Evolutionary conservation across 1,284 basidiomycete genomes (phyloP).

Genomic region (Phellopilus nigrolimitatus): DNA sequence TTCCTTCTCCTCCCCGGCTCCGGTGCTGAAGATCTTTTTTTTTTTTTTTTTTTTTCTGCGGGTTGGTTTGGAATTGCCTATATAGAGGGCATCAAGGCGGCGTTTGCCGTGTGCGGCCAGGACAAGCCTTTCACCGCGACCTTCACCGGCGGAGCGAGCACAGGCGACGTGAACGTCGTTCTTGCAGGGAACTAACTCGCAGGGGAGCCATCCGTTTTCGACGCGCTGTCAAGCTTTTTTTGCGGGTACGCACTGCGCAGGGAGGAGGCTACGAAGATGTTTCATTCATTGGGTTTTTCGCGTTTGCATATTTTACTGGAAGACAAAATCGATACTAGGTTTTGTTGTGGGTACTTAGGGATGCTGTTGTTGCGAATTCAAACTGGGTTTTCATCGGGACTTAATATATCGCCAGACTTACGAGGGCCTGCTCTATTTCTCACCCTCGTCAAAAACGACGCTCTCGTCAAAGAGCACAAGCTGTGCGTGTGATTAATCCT

Average conservation of each 20-base stretch:
- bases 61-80: background rate
- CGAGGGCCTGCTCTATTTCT: no score
- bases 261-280: background rate
- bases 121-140: conserved; percentile 31
- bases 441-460: no score
- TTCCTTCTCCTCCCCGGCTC: background rate
- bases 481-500: no score
- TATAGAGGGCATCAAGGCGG: conserved; percentile 30
- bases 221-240: no score
- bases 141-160: conserved; percentile 28
- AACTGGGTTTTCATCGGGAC: no score
- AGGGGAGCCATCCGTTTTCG: background rate
- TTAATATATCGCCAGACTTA: no score
- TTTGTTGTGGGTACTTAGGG: no score
- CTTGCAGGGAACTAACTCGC: conserved; percentile 13
- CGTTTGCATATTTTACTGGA: background rate
- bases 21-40: background rate
- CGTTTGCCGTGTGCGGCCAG: conserved; percentile 28
- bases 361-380: no score
- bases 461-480: no score
- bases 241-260: background rate
- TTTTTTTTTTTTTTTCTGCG: background rate
- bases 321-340: no score
- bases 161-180: conserved; percentile 29
- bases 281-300: background rate